These are phyloP conservation scores for Phytophthora citricola DNA, from an alignment of 352 stramenopile species.

Conservation along the genomic window DNA sequence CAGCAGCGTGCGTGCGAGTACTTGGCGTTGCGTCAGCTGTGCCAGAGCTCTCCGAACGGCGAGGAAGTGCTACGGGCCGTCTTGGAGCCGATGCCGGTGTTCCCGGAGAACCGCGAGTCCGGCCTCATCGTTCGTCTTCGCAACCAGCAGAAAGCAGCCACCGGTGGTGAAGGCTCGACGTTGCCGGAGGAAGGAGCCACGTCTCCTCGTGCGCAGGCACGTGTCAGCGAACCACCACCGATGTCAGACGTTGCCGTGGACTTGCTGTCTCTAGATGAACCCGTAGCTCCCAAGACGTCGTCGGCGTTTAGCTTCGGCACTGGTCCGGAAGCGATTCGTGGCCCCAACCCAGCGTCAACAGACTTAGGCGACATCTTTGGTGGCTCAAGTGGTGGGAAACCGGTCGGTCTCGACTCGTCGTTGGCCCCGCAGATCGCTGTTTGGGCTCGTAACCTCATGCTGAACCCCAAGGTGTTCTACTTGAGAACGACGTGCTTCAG, in stretches of 20 bases:
- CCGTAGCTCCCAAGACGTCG: slow-evolving; percentile 33
- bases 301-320: slow-evolving; percentile 19
- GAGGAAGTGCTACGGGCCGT: slow-evolving; percentile 93
- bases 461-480: slow-evolving; percentile 91
- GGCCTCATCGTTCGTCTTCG: slow-evolving; percentile 72
- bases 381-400: slow-evolving; percentile 23
- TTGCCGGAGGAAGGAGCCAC: slow-evolving; percentile 16
- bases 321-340: slow-evolving; percentile 48
- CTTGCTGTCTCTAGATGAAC: slow-evolving; percentile 59
- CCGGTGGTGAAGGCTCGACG: slow-evolving; percentile 23
- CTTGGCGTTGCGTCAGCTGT: slow-evolving; percentile 88
- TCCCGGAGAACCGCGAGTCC: slow-evolving; percentile 92
- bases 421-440: slow-evolving; percentile 54
- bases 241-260: slow-evolving; percentile 36
- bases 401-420: slow-evolving; percentile 51
- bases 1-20: slow-evolving; percentile 98
- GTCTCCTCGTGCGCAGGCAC: slow-evolving; percentile 22
- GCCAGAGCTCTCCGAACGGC: slow-evolving; percentile 31
- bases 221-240: slow-evolving; percentile 17
- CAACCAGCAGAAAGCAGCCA: slow-evolving; percentile 66
- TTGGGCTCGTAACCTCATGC: slow-evolving; percentile 89
- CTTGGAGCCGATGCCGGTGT: slow-evolving; percentile 97
- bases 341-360: slow-evolving; percentile 54
- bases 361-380: slow-evolving; percentile 64
- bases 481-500: slow-evolving; percentile 94